These are phyloP conservation scores for Daedalea quercina DNA, from an alignment of 768 basidiomycete species.

Conservation along the genomic window DNA sequence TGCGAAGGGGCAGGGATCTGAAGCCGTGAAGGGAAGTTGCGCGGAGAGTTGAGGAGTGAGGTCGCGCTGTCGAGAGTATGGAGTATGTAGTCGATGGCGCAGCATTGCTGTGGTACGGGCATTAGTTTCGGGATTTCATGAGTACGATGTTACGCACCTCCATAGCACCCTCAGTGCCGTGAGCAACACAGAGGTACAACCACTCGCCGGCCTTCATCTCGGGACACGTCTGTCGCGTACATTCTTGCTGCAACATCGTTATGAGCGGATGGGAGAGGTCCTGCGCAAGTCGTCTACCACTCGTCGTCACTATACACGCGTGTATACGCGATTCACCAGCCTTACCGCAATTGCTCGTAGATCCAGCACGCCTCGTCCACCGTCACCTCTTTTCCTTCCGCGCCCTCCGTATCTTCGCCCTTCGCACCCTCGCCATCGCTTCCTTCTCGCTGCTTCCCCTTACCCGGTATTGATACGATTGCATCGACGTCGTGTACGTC, in stretches of 20 bases:
- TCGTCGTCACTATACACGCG: neutral
- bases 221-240: conserved; percentile 80
- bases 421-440: conserved; percentile 16
- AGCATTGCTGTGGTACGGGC: conserved; percentile 62
- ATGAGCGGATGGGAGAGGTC: conserved; percentile 84
- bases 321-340: neutral
- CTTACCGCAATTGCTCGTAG: conserved; percentile 58
- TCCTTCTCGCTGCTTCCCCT: conserved; percentile 25
- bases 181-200: conserved; percentile 93
- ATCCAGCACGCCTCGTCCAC: conserved; percentile 87
- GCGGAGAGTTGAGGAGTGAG: conserved; percentile 82
- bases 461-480: conserved; percentile 72
- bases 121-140: neutral
- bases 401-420: conserved; percentile 25
- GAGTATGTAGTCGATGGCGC: conserved; percentile 93
- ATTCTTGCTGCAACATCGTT: conserved; percentile 80
- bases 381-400: conserved; percentile 35
- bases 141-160: conserved; percentile 46
- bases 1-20: conserved; percentile 76
- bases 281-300: conserved; percentile 71
- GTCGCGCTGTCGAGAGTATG: conserved; percentile 93
- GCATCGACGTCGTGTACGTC: conserved; percentile 86
- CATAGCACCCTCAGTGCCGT: conserved; percentile 83
- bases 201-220: conserved; percentile 99
- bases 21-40: conserved; percentile 90